Base-by-base conservation (phyloP, 768 basidiomycete species). In the Rhodotorula paludigena region DNA sequence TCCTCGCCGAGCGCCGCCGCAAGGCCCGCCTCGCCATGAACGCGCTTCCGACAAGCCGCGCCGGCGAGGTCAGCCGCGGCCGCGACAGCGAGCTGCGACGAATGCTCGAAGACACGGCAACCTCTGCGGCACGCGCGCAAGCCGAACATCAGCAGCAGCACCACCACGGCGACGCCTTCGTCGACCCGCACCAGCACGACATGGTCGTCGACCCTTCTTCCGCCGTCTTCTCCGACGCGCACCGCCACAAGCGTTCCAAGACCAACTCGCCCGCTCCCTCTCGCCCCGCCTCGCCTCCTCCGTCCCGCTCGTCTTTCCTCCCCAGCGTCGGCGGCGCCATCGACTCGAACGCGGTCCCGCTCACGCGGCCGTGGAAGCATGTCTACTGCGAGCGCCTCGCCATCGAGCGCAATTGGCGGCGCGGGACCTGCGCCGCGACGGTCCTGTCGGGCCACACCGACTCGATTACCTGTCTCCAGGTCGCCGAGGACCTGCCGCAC, bases 351-450 rank as follows among this genome's bases (percentile, higher is more conserved):
- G 52, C 45, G 48, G 39, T 44, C 44, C 63, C 68, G 3, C 74
- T 84, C 66, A 93, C 90, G 23, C 85, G 92, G 51, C 96, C 94
- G 0, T 99, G 96, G 96, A 99, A 99, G 78, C 87, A 89, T 71
- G 94, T 99, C 28, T 99, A 98, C 79, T 90, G 89, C 76, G 96
- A 99, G 78, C 87, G 96, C n/a, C 85, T 98, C 78, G 86, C 87
- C 28, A 85, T 99, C 51, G 96, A 97, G 79, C 85, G 92, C 55
- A 99, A 99, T 78, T 99, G 96, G 96, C 85, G 94, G 28, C 87
- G 90, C 52, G 94, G 94, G 16, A 85, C 90, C 39, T 94, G 87
- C 78, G 87, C 83, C 10, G 87, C 88, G 44, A 88, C 88, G 54
- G 89, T 87, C 0, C 82, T 98, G 62, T 87, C 88, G 74, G 96